Evolutionary conservation across 1,284 basidiomycete species (phyloP).

Genomic region (Amylostereum areolatum): DNA sequence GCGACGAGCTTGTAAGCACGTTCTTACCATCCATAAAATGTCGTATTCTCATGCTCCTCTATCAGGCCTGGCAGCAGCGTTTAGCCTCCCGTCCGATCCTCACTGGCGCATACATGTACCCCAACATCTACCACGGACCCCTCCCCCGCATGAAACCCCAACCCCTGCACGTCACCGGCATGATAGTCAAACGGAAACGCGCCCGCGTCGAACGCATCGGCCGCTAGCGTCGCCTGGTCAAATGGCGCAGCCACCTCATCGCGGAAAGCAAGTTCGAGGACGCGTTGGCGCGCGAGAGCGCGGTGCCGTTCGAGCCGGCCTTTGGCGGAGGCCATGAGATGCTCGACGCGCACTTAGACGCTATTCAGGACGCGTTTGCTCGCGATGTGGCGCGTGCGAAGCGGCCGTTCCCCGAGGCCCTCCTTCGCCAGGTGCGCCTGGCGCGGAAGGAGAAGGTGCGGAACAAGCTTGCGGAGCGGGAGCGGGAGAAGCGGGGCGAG

Average conservation of each 20-base stretch:
- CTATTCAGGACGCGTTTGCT: slow-evolving; percentile 27
- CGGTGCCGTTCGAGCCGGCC: slow-evolving; percentile 18
- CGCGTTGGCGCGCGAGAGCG: slow-evolving; percentile 21
- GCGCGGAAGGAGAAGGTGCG: slow-evolving; percentile 52
- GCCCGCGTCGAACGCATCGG: slow-evolving; percentile 42
- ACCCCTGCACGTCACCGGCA: slow-evolving; percentile 58
- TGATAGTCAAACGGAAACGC: slow-evolving; percentile 56
- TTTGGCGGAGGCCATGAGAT: slow-evolving; percentile 8
- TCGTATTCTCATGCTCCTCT: slow-evolving; percentile 31
- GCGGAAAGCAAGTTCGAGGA: slow-evolving; percentile 54
- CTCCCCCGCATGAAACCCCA: slow-evolving; percentile 77
- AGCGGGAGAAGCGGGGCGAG: slow-evolving; percentile 58
- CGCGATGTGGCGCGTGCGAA: slow-evolving; percentile 35
- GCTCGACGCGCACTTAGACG: slow-evolving; percentile 17
- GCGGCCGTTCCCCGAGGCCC: slow-evolving; percentile 38
- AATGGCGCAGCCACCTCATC: slow-evolving; percentile 38
- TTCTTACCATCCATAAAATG: neutral
- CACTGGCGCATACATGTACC: slow-evolving; percentile 62
- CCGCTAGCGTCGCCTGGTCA: slow-evolving; percentile 25
- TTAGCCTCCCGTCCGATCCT: slow-evolving; percentile 55
- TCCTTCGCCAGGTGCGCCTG: slow-evolving; percentile 41
- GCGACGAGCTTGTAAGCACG: no score
- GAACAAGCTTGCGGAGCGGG: slow-evolving; percentile 56
- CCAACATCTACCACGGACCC: slow-evolving; percentile 56
- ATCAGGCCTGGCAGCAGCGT: slow-evolving; percentile 44